Percentiles rank a stretch among this genome's conserved stretches.
Evolutionary conservation across 352 stramenopile genomes (phyloP).

Genomic region (Phytopythium chamaehyphon): DNA sequence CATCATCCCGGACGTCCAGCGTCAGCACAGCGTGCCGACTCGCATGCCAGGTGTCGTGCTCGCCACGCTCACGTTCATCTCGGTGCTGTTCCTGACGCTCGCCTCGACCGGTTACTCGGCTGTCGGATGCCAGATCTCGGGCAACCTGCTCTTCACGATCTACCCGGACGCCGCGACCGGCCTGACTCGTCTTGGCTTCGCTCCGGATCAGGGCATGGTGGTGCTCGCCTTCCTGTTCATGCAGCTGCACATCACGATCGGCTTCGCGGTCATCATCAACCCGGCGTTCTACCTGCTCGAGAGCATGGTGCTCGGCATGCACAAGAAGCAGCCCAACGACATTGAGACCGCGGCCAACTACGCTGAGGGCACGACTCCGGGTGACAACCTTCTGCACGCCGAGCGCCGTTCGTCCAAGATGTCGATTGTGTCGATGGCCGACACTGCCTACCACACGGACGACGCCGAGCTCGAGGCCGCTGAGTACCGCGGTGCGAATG

Average conservation of each 20-base stretch:
- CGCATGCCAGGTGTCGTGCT: too few species aligned
- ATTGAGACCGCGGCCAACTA: constrained; percentile 17
- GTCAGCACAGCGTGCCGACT: too few species aligned
- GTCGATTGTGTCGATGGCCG: constrained; percentile 32
- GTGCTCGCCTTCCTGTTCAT: constrained; percentile 23
- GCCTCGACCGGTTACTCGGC: too few species aligned
- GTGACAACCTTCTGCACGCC: neutral
- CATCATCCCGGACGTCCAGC: constrained; percentile 21
- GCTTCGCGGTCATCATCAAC: constrained; percentile 21
- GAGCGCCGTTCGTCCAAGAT: constrained; percentile 21
- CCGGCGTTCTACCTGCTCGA: constrained; percentile 32
- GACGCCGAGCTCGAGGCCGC: constrained; percentile 13
- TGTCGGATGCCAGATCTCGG: too few species aligned
- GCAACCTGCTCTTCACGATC: too few species aligned
- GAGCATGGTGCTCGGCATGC: constrained; percentile 29
- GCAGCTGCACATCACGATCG: constrained; percentile 3
- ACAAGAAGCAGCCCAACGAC: constrained; percentile 20
- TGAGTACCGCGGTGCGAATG: constrained; percentile 16
- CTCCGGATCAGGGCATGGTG: constrained; percentile 14
- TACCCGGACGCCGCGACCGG: neutral
- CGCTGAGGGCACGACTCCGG: constrained; percentile 8
- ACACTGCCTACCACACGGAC: constrained; percentile 16
- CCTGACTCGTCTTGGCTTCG: constrained; percentile 27
- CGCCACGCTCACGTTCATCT: too few species aligned
- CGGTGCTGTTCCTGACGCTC: too few species aligned